These are phyloP conservation scores for Phytophthora pseudosyringae DNA, from an alignment of 352 stramenopile species.

Conservation along the genomic window DNA sequence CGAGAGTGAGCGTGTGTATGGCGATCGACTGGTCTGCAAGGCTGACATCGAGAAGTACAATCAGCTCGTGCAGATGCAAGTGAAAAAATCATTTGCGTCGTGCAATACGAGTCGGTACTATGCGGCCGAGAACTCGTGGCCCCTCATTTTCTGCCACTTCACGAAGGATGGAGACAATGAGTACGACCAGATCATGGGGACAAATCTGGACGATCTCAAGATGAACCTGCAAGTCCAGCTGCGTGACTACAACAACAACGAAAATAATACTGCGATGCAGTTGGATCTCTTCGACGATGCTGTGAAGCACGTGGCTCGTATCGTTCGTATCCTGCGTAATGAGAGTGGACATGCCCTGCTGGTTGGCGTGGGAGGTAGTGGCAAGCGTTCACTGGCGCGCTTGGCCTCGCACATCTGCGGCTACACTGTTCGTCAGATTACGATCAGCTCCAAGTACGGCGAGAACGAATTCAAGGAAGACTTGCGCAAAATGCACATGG, in stretches of 20 bases:
- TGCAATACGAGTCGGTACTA: conserved; percentile 94
- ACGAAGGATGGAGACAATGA: conserved; percentile 92
- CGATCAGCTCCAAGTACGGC: conserved; percentile 94
- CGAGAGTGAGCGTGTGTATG: conserved; percentile 96
- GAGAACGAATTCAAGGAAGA: conserved; percentile 98
- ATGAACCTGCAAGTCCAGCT: conserved; percentile 90
- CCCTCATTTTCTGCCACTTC: conserved; percentile 97
- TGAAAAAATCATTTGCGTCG: conserved; percentile 94
- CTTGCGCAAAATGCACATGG: conserved; percentile 94
- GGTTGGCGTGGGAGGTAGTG: conserved; percentile 94
- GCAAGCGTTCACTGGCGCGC: conserved; percentile 94
- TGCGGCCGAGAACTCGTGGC: conserved; percentile 94
- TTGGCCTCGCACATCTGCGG: conserved; percentile 95
- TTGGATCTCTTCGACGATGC: conserved; percentile 97
- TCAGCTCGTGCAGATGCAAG: conserved; percentile 92
- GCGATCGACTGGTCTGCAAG: conserved; percentile 93
- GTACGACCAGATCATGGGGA: conserved; percentile 94
- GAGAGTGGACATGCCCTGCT: conserved; percentile 92
- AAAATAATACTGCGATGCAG: conserved; percentile 97
- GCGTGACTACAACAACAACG: conserved; percentile 95
- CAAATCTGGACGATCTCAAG: conserved; percentile 90
- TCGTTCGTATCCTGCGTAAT: conserved; percentile 94
- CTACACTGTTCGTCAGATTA: conserved; percentile 93
- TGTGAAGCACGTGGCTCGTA: conserved; percentile 95
- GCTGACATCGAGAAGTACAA: conserved; percentile 95